Conservation (phyloP, 192 early-diverging fungal genomes). For the Coemansia sp. region DNA sequence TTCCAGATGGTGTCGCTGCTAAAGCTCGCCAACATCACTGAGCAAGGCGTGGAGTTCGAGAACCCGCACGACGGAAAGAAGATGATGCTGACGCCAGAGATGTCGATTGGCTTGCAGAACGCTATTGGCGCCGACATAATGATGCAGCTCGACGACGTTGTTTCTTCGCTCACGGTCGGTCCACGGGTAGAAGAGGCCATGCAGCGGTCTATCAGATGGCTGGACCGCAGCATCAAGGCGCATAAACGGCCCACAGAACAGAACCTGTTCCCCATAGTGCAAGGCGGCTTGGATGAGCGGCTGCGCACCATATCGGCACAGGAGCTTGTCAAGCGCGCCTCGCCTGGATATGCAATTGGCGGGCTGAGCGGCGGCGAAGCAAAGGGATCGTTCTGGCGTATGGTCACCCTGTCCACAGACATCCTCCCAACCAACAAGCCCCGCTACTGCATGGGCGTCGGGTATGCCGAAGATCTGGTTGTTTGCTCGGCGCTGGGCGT, state of each 20-base stretch:
- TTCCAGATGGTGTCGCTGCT: constrained; percentile 92
- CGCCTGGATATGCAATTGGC: constrained; percentile 85
- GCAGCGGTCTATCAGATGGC: constrained; percentile 86
- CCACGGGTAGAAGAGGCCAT: constrained; percentile 88
- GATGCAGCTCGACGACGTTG: constrained; percentile 92
- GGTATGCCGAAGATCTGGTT: constrained; percentile 83
- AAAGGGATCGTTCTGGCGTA: constrained; percentile 84
- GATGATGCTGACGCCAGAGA: constrained; percentile 85
- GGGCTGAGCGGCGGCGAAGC: constrained; percentile 86
- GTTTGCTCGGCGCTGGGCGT: constrained; percentile 86
- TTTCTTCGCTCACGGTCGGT: constrained; percentile 79
- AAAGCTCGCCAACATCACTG: constrained; percentile 80
- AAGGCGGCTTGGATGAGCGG: constrained; percentile 75
- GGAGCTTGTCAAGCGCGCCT: constrained; percentile 80
- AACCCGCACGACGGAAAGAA: constrained; percentile 80
- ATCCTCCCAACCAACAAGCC: constrained; percentile 79
- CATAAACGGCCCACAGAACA: constrained; percentile 71
- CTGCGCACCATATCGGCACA: constrained; percentile 74
- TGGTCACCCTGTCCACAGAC: constrained; percentile 81
- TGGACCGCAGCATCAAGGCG: constrained; percentile 81
- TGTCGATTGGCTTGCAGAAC: constrained; percentile 86
- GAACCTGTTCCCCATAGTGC: constrained; percentile 88
- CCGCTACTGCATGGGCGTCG: constrained; percentile 92
- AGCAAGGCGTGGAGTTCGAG: constrained; percentile 83
- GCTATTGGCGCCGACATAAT: constrained; percentile 87